phyloP scores from a whole-genome alignment of 495 filamentous ascomycete species.

The Cudoniella acicularis region DNA sequence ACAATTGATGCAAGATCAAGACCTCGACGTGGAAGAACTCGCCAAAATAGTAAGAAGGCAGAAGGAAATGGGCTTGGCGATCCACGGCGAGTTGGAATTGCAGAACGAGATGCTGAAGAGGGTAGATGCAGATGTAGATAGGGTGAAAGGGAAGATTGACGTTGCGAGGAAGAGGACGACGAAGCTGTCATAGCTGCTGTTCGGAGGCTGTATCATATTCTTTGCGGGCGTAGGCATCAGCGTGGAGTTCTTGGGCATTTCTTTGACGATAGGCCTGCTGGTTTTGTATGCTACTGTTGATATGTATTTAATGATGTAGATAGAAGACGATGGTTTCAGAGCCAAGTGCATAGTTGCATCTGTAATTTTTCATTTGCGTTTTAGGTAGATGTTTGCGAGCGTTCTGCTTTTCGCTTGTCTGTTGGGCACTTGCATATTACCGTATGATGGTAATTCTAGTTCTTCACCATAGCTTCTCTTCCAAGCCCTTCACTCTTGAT shows the following conservation, averaged over 20 bases:
- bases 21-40: conserved; percentile 72
- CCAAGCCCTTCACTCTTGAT: too few species aligned
- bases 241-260: neutral
- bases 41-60: conserved; percentile 73
- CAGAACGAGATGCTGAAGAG: conserved; percentile 79
- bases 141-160: conserved; percentile 70
- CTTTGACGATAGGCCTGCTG: neutral
- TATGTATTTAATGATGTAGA: neutral
- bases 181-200: conserved; percentile 47
- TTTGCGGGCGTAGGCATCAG: neutral
- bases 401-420: too few species aligned
- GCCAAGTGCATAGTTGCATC: neutral
- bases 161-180: conserved; percentile 79
- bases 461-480: too few species aligned
- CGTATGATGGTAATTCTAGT: too few species aligned
- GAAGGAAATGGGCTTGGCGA: conserved; percentile 80
- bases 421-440: too few species aligned
- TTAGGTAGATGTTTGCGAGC: too few species aligned
- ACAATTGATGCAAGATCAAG: conserved; percentile 82
- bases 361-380: neutral
- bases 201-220: too few species aligned
- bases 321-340: neutral
- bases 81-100: conserved; percentile 77
- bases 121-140: conserved; percentile 71
- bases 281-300: neutral